These are phyloP conservation scores for Fusarium sp. DNA, from an alignment of 2,329 filamentous ascomycete genomes.

Conservation along the genomic window DNA sequence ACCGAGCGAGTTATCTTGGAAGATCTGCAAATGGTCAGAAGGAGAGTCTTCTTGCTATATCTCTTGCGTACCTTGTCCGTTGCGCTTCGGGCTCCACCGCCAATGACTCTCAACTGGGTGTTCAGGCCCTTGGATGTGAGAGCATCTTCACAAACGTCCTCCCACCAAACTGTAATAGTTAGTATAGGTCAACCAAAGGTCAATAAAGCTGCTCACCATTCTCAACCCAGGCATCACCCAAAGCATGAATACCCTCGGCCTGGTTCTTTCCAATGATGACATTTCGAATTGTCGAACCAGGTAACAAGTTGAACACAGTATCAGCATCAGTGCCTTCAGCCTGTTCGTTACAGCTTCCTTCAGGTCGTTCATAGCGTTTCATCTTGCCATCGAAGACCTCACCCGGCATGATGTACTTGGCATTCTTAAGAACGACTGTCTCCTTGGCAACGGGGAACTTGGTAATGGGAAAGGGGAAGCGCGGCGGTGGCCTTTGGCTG, in stretches of 20 bases:
- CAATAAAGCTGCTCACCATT: constrained; percentile 32
- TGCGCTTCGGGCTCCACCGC: constrained; percentile 43
- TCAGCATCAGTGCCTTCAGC: constrained; percentile 55
- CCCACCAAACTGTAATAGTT: constrained; percentile 42
- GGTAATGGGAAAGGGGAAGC: constrained; percentile 45
- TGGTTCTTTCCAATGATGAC: constrained; percentile 54
- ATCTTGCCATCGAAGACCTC: constrained; percentile 50
- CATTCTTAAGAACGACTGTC: constrained; percentile 40
- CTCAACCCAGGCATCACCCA: constrained; percentile 46
- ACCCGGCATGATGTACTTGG: constrained; percentile 48
- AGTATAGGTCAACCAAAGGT: accelerated
- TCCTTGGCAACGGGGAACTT: constrained; percentile 45
- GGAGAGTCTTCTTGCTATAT: accelerated
- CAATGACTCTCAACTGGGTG: constrained; percentile 45
- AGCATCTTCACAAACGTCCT: constrained; percentile 46
- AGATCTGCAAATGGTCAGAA: constrained; percentile 29
- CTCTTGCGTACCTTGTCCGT: constrained; percentile 40
- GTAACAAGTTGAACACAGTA: constrained; percentile 51
- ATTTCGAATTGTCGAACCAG: constrained; percentile 51
- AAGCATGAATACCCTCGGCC: constrained; percentile 47
- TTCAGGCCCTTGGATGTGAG: constrained; percentile 45
- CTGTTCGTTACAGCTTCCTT: constrained; percentile 56
- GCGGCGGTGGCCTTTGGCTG: constrained; percentile 42
- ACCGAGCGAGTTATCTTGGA: constrained; percentile 45
- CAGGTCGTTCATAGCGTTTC: constrained; percentile 52